Evolutionary conservation across 75 land plant genomes (phyloP), one percentile per base, ranked within the genome.

Genomic region (Larix kaempferi): DNA sequence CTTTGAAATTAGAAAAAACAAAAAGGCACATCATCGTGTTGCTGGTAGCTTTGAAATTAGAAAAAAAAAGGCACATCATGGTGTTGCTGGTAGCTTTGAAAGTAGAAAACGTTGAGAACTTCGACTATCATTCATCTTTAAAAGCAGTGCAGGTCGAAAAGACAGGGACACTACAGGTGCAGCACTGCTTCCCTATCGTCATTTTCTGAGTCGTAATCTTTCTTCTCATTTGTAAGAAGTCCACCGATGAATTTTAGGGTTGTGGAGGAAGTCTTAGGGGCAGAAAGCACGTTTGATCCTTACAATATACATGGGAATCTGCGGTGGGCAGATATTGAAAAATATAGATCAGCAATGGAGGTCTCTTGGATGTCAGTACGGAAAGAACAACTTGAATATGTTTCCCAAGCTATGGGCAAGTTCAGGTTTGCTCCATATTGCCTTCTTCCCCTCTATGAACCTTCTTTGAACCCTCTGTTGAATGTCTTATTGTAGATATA

Each of bases 331-430:
- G 92, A 93, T 66, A 88, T 93, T 63, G 98, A 96, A 64, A 85
- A 78, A 12, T 95, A 95, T 61, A 78, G 86, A n/a, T 78, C 72
- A 25, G 94, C 90, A 33, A 54, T 78, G 56, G 96, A 95, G 56
- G 93, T 95, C 56, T 86, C 95, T 33, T 92, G 88, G 92, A 88
- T 95, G 90, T 87, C 94, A 33, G 98, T 91, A 62, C 92, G 87
- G 23, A 89, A 95, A 78, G 83, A 93, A 69, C 93, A 93, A 73
- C 89, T 93, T 75, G 98, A 88, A 52, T 93, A 89, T 85, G 96
- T 94, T 76, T 83, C 98, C 58, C 87, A 79, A 54, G 90, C 89
- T 25, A 85, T 93, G 22, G 79, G 83, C 59, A 82, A 61, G 56
- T 93, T 90, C 84, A 89, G 89, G 96, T 94, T 54, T 78, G 87